These are phyloP conservation scores for Gaeumannomyces sp. DNA, from an alignment of 2,329 filamentous ascomycete genomes.

Conservation along the genomic window DNA sequence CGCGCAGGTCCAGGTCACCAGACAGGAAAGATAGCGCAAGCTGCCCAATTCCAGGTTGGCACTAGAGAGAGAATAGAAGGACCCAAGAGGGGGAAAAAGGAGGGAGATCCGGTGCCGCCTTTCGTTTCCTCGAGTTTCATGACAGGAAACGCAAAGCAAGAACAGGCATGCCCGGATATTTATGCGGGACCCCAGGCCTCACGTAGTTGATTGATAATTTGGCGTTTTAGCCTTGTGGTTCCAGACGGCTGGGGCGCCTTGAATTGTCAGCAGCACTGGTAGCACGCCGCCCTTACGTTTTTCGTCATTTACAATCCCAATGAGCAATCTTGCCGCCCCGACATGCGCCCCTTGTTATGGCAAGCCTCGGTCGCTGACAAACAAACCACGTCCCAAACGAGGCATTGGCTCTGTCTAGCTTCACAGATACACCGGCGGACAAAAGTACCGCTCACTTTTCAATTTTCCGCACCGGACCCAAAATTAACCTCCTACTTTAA, in stretches of 20 bases:
- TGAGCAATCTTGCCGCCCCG: constrained; percentile 2
- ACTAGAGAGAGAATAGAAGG: no score
- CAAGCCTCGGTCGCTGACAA: not conserved
- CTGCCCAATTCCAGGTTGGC: no score
- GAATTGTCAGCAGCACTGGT: not conserved
- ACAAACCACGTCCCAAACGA: not conserved
- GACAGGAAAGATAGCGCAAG: no score
- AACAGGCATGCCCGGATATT: not conserved
- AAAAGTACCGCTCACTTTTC: no score
- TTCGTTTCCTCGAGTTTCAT: not conserved
- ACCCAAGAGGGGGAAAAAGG: not conserved
- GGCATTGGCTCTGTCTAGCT: not conserved
- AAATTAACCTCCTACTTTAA: no score
- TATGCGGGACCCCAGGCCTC: not conserved
- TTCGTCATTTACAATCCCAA: constrained; percentile 8
- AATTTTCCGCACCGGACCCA: no score
- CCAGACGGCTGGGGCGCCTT: not conserved
- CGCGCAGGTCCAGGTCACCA: no score
- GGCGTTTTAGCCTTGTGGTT: not conserved
- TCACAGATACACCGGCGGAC: not conserved
- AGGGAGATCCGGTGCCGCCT: not conserved
- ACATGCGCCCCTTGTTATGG: no score
- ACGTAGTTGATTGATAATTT: not conserved
- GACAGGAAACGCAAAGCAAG: no score
- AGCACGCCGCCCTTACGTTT: not conserved